A percentile compares a stretch with the other conserved stretches of the same genome.
phyloP scores from a whole-genome alignment of 2,329 filamentous ascomycete species.

The Sarocladium kiliense region DNA sequence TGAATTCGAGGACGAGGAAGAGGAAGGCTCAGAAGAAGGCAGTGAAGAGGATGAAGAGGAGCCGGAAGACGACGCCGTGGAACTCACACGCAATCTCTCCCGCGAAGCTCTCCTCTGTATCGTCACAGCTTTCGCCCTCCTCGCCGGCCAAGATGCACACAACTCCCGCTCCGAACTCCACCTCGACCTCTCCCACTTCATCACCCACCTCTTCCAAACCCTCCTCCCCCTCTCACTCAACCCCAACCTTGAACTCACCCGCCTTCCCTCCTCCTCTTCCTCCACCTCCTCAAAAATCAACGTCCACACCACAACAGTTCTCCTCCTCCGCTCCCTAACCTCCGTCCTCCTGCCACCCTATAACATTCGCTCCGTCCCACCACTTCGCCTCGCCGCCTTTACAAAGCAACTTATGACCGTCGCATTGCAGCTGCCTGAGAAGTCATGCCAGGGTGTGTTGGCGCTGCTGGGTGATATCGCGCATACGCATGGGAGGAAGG shows the following conservation, averaged over 20 bases:
- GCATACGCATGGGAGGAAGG: constrained; percentile 75
- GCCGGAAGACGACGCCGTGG: constrained; percentile 30
- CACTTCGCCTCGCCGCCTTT: constrained; percentile 83
- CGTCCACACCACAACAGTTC: constrained; percentile 87
- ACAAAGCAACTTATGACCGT: constrained; percentile 83
- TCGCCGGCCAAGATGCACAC: constrained; percentile 88
- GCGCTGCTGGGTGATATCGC: constrained; percentile 73
- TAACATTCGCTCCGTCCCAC: constrained; percentile 70
- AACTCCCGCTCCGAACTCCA: constrained; percentile 77
- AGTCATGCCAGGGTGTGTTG: constrained; percentile 75
- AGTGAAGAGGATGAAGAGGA: constrained; percentile 30
- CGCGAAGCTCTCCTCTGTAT: constrained; percentile 90
- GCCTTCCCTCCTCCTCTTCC: constrained; percentile 27
- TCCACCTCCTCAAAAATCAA: constrained; percentile 67
- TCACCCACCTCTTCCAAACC: constrained; percentile 84
- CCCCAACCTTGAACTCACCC: constrained; percentile 77
- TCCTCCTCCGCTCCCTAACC: constrained; percentile 81
- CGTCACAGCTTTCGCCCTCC: constrained; percentile 91
- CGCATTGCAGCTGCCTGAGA: constrained; percentile 83
- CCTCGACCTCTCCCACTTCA: constrained; percentile 93
- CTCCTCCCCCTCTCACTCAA: constrained; percentile 75
- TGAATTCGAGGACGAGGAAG: constrained; percentile 33
- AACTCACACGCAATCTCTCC: constrained; percentile 64
- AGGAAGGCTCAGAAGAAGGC: constrained; percentile 32
- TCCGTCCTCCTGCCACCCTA: constrained; percentile 73